Conservation (phyloP, 148 eudicot species). For the Rhododendron ferrugineum region DNA sequence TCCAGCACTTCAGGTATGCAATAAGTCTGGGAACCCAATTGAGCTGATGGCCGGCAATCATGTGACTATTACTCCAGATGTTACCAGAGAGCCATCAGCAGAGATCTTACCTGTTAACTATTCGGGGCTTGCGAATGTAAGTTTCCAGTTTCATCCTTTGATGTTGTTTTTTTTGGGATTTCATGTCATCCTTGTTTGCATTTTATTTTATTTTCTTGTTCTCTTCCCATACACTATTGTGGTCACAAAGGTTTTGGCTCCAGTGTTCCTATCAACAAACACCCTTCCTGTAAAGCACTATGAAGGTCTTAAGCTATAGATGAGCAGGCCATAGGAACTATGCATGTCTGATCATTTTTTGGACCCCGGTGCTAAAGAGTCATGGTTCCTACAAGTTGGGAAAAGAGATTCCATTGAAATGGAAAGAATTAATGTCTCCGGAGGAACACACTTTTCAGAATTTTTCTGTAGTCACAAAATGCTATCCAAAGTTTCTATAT, state of each 20-base stretch:
- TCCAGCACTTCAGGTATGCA: slow-evolving; percentile 54
- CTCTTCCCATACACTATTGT: neutral
- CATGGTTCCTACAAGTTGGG: neutral
- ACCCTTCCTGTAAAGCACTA: neutral
- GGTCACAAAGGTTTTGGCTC: neutral
- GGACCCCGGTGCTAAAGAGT: neutral
- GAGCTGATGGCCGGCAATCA: slow-evolving; percentile 34
- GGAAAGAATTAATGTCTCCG: neutral
- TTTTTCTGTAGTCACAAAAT: neutral
- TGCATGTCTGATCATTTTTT: neutral
- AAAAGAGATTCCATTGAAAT: neutral
- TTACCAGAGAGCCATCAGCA: slow-evolving; percentile 35
- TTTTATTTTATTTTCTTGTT: neutral
- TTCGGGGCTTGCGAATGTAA: slow-evolving; percentile 44
- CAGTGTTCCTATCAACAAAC: neutral
- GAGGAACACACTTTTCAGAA: neutral
- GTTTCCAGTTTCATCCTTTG: neutral
- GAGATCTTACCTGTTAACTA: slow-evolving; percentile 48
- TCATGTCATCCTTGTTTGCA: neutral
- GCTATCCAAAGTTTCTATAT: neutral
- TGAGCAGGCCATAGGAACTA: neutral
- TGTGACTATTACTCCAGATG: slow-evolving; percentile 45
- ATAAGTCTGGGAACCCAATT: slow-evolving; percentile 42
- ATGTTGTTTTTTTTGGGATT: neutral
- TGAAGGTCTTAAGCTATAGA: neutral